These are phyloP conservation scores for Rhodotorula sp. DNA, from an alignment of 1,284 basidiomycete genomes.

Conservation along the genomic window DNA sequence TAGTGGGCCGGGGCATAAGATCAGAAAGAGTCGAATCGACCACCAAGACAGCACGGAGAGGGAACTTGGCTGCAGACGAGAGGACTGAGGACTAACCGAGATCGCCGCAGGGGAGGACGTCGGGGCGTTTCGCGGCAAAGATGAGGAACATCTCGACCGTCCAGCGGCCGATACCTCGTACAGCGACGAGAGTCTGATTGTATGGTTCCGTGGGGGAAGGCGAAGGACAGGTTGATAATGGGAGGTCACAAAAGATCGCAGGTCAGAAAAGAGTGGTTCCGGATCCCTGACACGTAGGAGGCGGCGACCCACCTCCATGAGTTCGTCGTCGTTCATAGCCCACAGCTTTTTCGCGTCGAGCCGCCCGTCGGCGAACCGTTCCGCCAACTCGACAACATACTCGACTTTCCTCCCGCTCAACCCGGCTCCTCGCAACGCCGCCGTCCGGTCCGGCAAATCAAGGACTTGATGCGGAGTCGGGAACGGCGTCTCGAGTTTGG, in stretches of 20 bases:
- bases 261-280: background rate
- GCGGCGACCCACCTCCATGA: conserved; percentile 51
- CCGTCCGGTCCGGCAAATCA: conserved; percentile 52
- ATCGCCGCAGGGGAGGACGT: conserved; percentile 69
- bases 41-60: conserved; percentile 31
- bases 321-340: conserved; percentile 66
- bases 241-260: background rate
- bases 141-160: conserved; percentile 62
- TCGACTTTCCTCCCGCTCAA: conserved; percentile 77
- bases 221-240: too few species aligned
- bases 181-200: conserved; percentile 67
- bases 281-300: background rate
- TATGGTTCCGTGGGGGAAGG: too few species aligned
- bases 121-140: conserved; percentile 74
- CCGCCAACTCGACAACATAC: conserved; percentile 75
- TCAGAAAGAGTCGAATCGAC: too few species aligned
- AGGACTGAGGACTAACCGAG: conserved; percentile 63
- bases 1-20: too few species aligned
- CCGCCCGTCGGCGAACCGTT: conserved; percentile 71
- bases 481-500: conserved; percentile 55
- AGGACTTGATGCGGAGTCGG: conserved; percentile 69
- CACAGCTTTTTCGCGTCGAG: conserved; percentile 69
- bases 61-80: conserved; percentile 52
- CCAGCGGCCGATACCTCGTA: conserved; percentile 68
- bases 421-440: conserved; percentile 66